These are phyloP conservation scores for Teunomyces aglyptinius DNA, from an alignment of 805 yeast genomes.

Conservation along the genomic window DNA sequence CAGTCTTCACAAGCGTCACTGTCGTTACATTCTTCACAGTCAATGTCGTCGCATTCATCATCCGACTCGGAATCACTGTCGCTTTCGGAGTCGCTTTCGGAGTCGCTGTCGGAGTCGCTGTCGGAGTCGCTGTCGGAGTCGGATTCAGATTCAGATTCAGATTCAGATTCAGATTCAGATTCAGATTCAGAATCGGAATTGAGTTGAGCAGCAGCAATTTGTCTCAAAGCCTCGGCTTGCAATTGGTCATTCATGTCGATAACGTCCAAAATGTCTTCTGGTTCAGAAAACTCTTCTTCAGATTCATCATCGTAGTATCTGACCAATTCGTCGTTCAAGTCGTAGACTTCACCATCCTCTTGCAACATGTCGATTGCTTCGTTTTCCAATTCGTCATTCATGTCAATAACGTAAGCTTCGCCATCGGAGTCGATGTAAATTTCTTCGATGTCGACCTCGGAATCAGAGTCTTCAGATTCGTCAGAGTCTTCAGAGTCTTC, in stretches of 20 bases:
- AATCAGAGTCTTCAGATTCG: constrained; percentile 8
- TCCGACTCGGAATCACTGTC: constrained; percentile 11
- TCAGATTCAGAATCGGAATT: constrained; percentile 16
- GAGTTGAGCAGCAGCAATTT: constrained; percentile 28
- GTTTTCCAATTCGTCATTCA: constrained; percentile 37
- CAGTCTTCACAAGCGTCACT: constrained; percentile 4
- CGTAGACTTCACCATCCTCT: constrained; percentile 14
- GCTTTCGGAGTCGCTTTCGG: constrained; percentile 11
- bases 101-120: constrained; percentile 9
- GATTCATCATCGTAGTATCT: constrained; percentile 6
- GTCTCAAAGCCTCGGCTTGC: constrained; percentile 32
- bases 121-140: constrained; percentile 10
- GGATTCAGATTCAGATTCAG: constrained; percentile 17
- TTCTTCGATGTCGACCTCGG: constrained; percentile 17
- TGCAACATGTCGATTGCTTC: constrained; percentile 23
- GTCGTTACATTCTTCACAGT: neutral
- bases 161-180: constrained; percentile 9
- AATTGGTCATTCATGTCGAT: constrained; percentile 40
- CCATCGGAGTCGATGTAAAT: constrained; percentile 16
- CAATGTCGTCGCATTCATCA: constrained; percentile 1
- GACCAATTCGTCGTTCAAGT: constrained; percentile 4
- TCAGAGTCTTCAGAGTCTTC: constrained; percentile 16
- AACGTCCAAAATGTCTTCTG: constrained; percentile 32
- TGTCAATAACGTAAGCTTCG: constrained; percentile 18
- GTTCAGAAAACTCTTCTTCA: constrained; percentile 18